Base-by-base conservation (phyloP, 2,329 filamentous ascomycete species). In the Apiospora malaysiana region DNA sequence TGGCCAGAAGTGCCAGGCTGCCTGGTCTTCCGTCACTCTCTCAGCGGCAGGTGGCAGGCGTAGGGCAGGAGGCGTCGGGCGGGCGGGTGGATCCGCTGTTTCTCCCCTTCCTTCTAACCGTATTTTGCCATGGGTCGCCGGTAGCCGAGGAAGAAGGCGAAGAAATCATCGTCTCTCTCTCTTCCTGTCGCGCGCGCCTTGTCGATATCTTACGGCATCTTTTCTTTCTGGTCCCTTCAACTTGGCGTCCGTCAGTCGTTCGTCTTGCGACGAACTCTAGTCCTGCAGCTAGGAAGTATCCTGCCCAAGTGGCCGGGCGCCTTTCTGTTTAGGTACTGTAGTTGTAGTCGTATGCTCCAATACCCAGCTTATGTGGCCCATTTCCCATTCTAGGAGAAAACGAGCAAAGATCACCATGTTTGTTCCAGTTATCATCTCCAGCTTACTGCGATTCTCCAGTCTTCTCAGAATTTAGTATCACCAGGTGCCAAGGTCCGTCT, bases 381-480 rank as follows among this genome's bases (percentile, higher is more conserved):
- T 63, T n/a, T 63, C 21, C 18, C 27, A 63, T 1, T 63, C 56
- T 63, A 63, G 56, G 18, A 14, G 18, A 14, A 63, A 63, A 63
- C 56, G 18, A 63, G 56, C 32, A 63, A 63, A 63, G 56, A 63
- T 63, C 56, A 12, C 32, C 56, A n/a, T 14, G 9, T 4, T 21
- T 9, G 56, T 63, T n/a, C 56, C 56, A 63, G 18, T 63, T 63
- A 56, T 63, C 12, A n/a, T 63, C 5, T n/a, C 56, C 32, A 40
- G 32, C 21, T 63, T 40, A 1, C 4, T n/a, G 8, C 18, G 5
- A 5, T 40, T 63, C 56, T 63, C 56, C 56, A 63, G 56, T 63
- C 42, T 63, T 63, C 56, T 40, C 56, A 63, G 32, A 27, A 63
- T n/a, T 67, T 67, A 46, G 40, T 21, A 45, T 18, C 63, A 27